Base-by-base conservation (phyloP, 106 monocot genomes). In the Alisma plantagoaquatica region DNA sequence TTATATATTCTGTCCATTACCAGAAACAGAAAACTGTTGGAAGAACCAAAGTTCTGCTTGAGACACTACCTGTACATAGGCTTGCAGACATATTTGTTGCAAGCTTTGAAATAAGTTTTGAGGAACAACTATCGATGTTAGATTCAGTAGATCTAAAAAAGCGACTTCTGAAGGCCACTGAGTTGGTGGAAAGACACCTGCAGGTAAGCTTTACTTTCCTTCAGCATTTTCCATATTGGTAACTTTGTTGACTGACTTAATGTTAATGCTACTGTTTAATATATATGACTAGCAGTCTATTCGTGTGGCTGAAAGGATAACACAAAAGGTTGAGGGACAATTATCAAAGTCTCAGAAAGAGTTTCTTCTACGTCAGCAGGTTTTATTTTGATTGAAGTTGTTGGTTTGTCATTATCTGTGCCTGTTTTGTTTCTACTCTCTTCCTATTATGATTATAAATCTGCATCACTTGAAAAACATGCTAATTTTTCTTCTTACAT, bases 1-100 rank as follows among this genome's bases (percentile, higher is more conserved):
- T 12, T 51, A 30, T 2, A 31, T 26, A 43, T 58, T 15, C 14
- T 50, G 49, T 32, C 3, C 14, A 56, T 5, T 67, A 61, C 3
- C 90, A 98, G 98, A 99, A 99, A 71, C 98, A 99, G 68, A 90
- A 99, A 61, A 99, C 90, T 57, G 90, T 86, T 60, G 98, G 98
- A 24, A 74, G 98, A 66, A 90, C 98, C 10, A 99, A 91, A 72
- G 98, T 86, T 60, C 98, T 99, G 60, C 90, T 99, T 71, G 98
- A 99, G 51, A 99, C 98, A 33, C 82, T 99, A 53, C 98, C 98
- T 57, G 79, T 99, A 3, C 90, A 99, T 60, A 81, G 90, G 33
- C 77, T 99, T 25, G 98, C 90, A 9, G 98, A 99, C 60, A 99
- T 99, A 53, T 98, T 99, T 82, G 98, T 99, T 60, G 90, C 98